Evolutionary conservation across 139 green algal genomes (phyloP), one percentile per base, ranked within the genome.

Genomic region (Chlamydomonas eustigma): DNA sequence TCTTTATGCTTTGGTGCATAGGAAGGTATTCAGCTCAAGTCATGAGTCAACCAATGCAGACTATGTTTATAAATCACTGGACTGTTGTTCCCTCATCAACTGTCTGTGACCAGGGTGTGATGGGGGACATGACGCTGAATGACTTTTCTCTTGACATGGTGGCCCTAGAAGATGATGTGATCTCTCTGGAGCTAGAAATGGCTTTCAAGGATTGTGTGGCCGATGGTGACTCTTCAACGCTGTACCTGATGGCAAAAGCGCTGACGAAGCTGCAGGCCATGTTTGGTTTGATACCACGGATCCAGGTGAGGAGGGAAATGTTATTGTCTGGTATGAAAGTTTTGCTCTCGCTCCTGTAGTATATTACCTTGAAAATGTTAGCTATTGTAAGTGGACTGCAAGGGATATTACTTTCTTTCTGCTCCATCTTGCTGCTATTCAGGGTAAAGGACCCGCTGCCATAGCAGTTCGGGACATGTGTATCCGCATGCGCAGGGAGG

Each of bases 141-240:
- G 90, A 94, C 75, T 89, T 88, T 44, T 76, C 84, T 0, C 77
- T 97, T 33, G 84, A 95, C 73, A 84, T 95, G 73, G 88, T 98
- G 32, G 89, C 94, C 0, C 28, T 80, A 35, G 75, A 72, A 50
- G 87, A 94, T 24, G 94, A 98, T 65, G 83, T 98, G 2, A 70
- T 98, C 0, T 92, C 86, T 12, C 79, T 98, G 38, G 94, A 98
- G 79, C 71, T 94, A 44, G 86, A 91, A 1, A 31, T 4, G 0
- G 81, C 75, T 5, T 92, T 89, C 76, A 50, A 38, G 39, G 85
- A 89, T 51, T 87, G 77, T 38, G 52, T 79, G 18, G 81, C 90
- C 1, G 91, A 97, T 34, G 90, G 87, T 0, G 93, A 98, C 78
- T 74, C 73, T 18, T 88, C 63, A 37, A 78, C 78, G 37, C 85